Conservation (phyloP, 495 filamentous ascomycete species). For the Talaromyces stipitatus region DNA sequence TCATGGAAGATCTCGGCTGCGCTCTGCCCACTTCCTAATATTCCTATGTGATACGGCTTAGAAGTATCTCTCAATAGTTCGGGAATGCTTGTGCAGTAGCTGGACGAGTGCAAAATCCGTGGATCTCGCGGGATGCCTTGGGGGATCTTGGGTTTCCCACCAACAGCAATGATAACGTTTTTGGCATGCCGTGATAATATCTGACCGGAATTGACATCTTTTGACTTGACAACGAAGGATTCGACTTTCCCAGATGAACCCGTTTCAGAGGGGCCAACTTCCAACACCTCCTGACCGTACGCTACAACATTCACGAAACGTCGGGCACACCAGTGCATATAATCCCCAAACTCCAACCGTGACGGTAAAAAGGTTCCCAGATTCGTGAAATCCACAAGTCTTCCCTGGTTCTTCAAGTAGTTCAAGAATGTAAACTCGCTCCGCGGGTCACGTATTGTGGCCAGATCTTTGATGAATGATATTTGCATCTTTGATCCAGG, state of each 20-base stretch:
- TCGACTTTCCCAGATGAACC: constrained; percentile 32
- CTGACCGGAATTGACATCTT: constrained; percentile 42
- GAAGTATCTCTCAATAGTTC: constrained; percentile 50
- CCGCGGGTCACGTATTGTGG: constrained; percentile 77
- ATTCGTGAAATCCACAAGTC: constrained; percentile 85
- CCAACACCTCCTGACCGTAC: constrained; percentile 70
- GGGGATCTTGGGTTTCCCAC: constrained; percentile 74
- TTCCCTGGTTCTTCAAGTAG: constrained; percentile 71
- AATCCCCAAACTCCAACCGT: constrained; percentile 87
- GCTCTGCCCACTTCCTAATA: constrained; percentile 85
- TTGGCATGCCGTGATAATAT: constrained; percentile 50
- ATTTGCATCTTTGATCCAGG: constrained; percentile 96
- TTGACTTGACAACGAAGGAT: constrained; percentile 49
- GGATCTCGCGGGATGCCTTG: constrained; percentile 54
- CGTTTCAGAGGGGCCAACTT: constrained; percentile 41
- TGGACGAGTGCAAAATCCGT: constrained; percentile 81
- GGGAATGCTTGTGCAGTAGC: constrained; percentile 61
- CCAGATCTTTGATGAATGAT: constrained; percentile 93
- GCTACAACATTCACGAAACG: constrained; percentile 71
- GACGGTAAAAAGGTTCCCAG: constrained; percentile 81
- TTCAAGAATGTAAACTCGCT: constrained; percentile 95
- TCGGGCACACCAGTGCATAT: constrained; percentile 84
- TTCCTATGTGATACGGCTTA: constrained; percentile 62
- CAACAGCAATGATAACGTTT: constrained; percentile 81
- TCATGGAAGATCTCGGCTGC: constrained; percentile 94